Percentiles rank a stretch among this genome's conserved stretches.
Evolutionary conservation across 257 asterid species (phyloP).

Genomic region (Solanum sejunctum): DNA sequence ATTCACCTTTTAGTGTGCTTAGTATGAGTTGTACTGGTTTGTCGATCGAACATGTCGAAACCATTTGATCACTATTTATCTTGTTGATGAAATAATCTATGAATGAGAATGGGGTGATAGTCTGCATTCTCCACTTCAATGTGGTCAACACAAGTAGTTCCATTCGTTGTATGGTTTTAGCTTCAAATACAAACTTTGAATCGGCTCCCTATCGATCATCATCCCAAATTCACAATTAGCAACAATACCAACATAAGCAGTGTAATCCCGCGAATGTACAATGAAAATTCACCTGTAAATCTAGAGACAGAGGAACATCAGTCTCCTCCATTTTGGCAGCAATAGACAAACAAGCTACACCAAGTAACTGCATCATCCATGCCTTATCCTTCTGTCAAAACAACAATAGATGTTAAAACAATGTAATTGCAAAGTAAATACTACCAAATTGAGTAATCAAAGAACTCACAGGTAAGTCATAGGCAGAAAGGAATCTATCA

Average conservation of each 20-base stretch:
- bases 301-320: constrained; percentile 21
- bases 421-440: background rate
- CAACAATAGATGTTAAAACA: background rate
- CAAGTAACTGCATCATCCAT: constrained; percentile 32
- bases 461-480: constrained; percentile 29
- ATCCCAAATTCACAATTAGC: background rate
- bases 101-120: constrained; percentile 35
- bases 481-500: constrained; percentile 34
- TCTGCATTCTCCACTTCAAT: constrained; percentile 31
- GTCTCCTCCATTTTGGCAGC: constrained; percentile 43
- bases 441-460: background rate
- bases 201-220: constrained; percentile 10
- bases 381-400: constrained; percentile 9
- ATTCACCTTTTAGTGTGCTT: constrained; percentile 19
- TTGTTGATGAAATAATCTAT: constrained; percentile 21
- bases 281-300: constrained; percentile 21
- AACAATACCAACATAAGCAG: background rate
- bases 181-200: constrained; percentile 16
- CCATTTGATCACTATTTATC: constrained; percentile 5
- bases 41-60: constrained; percentile 5
- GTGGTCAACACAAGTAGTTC: constrained; percentile 33
- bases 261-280: background rate
- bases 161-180: constrained; percentile 30
- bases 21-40: constrained; percentile 20
- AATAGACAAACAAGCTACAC: constrained; percentile 32